A percentile compares a stretch with the other conserved stretches of the same genome.
Evolutionary conservation across 306 rosid genomes (phyloP).

Genomic region (Vigna reflexopilosa): DNA sequence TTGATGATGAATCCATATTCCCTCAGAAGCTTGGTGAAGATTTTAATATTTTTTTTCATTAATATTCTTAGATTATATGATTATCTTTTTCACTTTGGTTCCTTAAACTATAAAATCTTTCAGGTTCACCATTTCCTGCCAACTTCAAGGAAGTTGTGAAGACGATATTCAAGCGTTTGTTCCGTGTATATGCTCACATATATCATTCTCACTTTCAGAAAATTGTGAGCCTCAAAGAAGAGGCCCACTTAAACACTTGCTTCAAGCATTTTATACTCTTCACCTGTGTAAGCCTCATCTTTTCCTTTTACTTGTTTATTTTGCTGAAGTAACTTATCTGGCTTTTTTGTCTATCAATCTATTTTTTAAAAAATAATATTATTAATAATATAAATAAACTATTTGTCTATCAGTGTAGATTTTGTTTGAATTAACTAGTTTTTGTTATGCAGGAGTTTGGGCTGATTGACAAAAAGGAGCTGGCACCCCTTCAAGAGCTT

Average conservation of each 20-base stretch:
- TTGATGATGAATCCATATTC: slow-evolving; percentile 97
- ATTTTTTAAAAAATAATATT: neutral
- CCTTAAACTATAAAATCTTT: slow-evolving; percentile 29
- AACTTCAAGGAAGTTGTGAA: slow-evolving; percentile 97
- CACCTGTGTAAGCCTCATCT: slow-evolving; percentile 78
- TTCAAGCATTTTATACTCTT: slow-evolving; percentile 99
- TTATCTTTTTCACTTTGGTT: slow-evolving; percentile 31
- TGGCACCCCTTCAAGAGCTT: slow-evolving; percentile 99
- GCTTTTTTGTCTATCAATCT: neutral
- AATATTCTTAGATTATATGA: slow-evolving; percentile 4
- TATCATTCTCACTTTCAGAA: slow-evolving; percentile 99
- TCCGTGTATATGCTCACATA: slow-evolving; percentile 98
- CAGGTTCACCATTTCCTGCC: slow-evolving; percentile 93
- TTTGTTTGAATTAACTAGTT: neutral
- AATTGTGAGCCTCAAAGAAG: slow-evolving; percentile 98
- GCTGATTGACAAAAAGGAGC: slow-evolving; percentile 95
- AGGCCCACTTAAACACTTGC: slow-evolving; percentile 99
- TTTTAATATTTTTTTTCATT: slow-evolving; percentile 7
- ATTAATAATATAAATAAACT: neutral
- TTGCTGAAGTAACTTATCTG: slow-evolving; percentile 6
- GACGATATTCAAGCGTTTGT: slow-evolving; percentile 94
- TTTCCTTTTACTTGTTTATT: neutral
- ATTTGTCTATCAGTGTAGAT: neutral
- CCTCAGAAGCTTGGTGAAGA: slow-evolving; percentile 94
- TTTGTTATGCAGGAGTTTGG: slow-evolving; percentile 81